Percentiles rank a stretch among this genome's conserved stretches.
Conservation (phyloP, 257 asterid genomes). For the Solanum corneliomulleri region DNA sequence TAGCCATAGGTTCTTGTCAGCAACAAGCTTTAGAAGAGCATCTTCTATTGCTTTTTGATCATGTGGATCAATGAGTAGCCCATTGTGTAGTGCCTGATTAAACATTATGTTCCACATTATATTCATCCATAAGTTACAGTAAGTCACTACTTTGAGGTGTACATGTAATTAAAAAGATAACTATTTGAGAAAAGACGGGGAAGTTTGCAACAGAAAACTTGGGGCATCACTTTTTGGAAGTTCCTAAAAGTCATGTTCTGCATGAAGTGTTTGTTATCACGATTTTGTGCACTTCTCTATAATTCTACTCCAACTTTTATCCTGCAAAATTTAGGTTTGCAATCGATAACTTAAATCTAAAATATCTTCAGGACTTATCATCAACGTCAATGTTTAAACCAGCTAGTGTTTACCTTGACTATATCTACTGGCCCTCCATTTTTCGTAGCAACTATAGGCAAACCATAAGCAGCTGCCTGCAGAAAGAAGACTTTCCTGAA, state of each 20-base stretch:
- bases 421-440: conserved; percentile 69
- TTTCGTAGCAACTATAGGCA: conserved; percentile 60
- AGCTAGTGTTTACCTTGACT: conserved; percentile 30
- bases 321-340: neutral
- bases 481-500: neutral
- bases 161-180: neutral
- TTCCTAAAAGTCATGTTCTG: neutral
- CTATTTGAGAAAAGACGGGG: neutral
- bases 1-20: conserved; percentile 52
- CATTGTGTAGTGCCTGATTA: conserved; percentile 50
- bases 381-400: neutral
- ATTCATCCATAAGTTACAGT: neutral
- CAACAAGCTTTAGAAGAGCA: conserved; percentile 58
- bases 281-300: neutral
- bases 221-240: neutral
- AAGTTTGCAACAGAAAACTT: neutral
- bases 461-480: conserved; percentile 71
- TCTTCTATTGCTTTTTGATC: conserved; percentile 47
- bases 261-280: neutral
- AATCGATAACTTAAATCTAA: neutral
- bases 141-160: neutral
- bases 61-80: conserved; percentile 55
- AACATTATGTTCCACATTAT: neutral
- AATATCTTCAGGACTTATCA: neutral
- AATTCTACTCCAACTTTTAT: neutral